Evolutionary conservation across 352 stramenopile genomes (phyloP), one percentile per base, ranked within the genome.

Genomic region (Phytophthora rubi): DNA sequence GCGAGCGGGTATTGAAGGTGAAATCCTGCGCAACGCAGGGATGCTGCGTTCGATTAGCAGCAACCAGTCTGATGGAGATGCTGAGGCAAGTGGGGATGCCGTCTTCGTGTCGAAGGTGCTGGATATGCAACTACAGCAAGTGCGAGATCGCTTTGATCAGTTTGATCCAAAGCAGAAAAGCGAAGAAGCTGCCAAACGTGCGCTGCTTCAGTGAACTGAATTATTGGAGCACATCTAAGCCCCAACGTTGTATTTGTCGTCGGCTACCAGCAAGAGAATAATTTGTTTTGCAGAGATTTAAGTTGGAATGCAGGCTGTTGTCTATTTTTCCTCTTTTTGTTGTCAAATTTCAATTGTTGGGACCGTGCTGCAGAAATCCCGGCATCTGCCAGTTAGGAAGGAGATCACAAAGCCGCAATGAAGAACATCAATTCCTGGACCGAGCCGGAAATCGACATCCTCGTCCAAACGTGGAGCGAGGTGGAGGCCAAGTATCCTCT

Each of bases 381-480:
- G n/a, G 18, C 16, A 52, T 30, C 16, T 28, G 6, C 18, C 30
- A 47, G 39, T 47, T 47, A 39, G 3, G 33, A 42, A 12, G 15
- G 15, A 21, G 39, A 18, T 21, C 16, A 42, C 30, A 7, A 8
- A 48, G 16, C 42, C 6, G 16, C 44, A 6, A 63, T 64, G 65
- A n/a, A 23, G 30, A 67, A 54, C 33, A 42, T 75, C 0, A 62
- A 21, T 44, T 63, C 42, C 16, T 75, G 65, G 71, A 75, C 71
- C 3, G 57, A 71, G 48, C 18, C 16, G 8, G 70, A 77, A 53
- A 62, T 77, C 30, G 55, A 51, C 13, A 26, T 48, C 32, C 53
- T 74, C 26, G 55, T 75, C 13, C 60, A 68, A 44, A 53, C 61
- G 0, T 77, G 65, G 66, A 68, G 60, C n/a, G 60, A 75, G 15